Percentiles rank a stretch among this genome's conserved stretches.
Evolutionary conservation across 176 grass and related monocot species (phyloP).

Genomic region (Aechmea fasciata): DNA sequence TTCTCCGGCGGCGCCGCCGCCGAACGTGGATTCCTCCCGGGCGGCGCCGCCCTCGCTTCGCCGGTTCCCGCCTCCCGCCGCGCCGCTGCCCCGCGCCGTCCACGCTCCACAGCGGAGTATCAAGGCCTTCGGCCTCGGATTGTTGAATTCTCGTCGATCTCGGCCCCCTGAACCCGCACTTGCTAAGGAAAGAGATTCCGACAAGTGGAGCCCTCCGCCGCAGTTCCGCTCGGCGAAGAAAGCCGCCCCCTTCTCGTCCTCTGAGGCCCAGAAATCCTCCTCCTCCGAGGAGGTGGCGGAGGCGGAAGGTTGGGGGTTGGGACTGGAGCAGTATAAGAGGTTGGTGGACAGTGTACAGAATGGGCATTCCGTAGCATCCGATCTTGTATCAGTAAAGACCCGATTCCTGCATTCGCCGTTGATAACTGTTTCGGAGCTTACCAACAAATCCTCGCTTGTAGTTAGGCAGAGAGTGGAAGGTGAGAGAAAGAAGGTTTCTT

Average conservation of each 20-base stretch:
- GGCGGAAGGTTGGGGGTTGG: constrained; percentile 6
- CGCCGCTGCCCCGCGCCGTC: constrained; percentile 17
- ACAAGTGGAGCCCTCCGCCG: background rate
- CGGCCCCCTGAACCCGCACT: background rate
- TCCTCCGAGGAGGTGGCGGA: too few relatives aligned
- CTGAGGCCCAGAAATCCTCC: too few relatives aligned
- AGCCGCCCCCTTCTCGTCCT: background rate
- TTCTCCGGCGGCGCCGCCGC: background rate
- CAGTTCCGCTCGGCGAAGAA: constrained; percentile 1
- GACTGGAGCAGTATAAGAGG: constrained; percentile 35
- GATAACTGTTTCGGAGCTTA: background rate
- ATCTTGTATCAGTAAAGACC: background rate
- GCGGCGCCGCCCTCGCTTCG: background rate
- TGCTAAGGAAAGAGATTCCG: background rate
- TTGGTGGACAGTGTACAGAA: constrained; percentile 31
- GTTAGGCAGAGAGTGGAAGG: constrained; percentile 23
- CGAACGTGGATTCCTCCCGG: background rate
- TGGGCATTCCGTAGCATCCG: background rate
- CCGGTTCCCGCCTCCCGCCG: constrained; percentile 23
- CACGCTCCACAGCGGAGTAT: constrained; percentile 37
- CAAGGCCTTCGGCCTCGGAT: constrained; percentile 33
- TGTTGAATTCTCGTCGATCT: background rate
- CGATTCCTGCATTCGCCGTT: background rate
- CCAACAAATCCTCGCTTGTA: constrained; percentile 14
- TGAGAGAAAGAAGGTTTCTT: constrained; percentile 9